A percentile compares a stretch with the other conserved stretches of the same genome.
These are phyloP conservation scores for Podospora anserina DNA, from an alignment of 495 filamentous ascomycete genomes.

Conservation along the genomic window DNA sequence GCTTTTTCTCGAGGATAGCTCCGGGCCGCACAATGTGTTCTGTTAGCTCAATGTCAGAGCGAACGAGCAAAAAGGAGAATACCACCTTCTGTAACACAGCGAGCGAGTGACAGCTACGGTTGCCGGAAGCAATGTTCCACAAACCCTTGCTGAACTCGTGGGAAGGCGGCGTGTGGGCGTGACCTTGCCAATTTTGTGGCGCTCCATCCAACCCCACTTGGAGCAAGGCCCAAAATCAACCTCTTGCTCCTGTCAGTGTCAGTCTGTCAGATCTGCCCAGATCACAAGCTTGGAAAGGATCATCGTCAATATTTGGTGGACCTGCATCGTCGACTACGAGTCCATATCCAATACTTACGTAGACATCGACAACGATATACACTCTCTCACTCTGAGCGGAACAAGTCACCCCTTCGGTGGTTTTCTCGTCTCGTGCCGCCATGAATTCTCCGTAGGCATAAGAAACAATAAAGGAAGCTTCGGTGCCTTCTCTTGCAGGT, in stretches of 20 bases:
- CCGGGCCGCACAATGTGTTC: not conserved
- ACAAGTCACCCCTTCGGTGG: constrained; percentile 3
- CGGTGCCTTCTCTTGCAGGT: constrained; percentile 25
- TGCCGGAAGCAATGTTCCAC: not conserved
- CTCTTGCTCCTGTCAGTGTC: not conserved
- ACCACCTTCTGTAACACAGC: not conserved
- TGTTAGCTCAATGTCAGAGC: not conserved
- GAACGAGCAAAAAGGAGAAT: not conserved
- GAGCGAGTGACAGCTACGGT: not conserved
- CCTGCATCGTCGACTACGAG: not conserved
- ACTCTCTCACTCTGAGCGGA: not conserved
- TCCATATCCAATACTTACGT: not conserved
- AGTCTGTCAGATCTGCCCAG: not conserved
- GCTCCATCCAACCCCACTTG: constrained; percentile 4
- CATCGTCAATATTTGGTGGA: not conserved
- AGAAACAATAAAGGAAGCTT: constrained; percentile 18
- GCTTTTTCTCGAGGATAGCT: not conserved
- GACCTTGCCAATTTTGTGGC: constrained; percentile 3
- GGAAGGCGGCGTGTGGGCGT: not conserved
- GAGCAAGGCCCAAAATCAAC: not conserved
- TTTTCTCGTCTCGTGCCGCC: constrained; percentile 10
- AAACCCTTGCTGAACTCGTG: not conserved
- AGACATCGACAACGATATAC: not conserved
- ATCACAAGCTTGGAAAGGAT: not conserved
- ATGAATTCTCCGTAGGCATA: constrained; percentile 6